Percentiles rank a stretch among this genome's conserved stretches.
These are phyloP conservation scores for Theobroma grandiflorum DNA, from an alignment of 441 rosid species.

Conservation along the genomic window DNA sequence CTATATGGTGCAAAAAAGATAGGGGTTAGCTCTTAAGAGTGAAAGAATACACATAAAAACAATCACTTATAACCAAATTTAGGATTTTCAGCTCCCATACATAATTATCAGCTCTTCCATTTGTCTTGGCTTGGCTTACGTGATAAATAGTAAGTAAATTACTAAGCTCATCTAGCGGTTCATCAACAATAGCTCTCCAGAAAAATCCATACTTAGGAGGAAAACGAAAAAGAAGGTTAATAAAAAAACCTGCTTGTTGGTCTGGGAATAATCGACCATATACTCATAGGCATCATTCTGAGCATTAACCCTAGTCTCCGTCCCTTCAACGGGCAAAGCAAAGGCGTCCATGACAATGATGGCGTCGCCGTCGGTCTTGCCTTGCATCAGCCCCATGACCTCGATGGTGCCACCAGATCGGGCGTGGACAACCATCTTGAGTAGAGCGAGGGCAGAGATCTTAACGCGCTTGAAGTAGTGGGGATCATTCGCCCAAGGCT, in stretches of 20 bases:
- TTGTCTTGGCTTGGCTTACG: background rate
- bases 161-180: background rate
- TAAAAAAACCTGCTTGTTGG: constrained; percentile 80
- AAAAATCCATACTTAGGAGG: background rate
- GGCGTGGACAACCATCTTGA: constrained; percentile 99
- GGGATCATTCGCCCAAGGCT: constrained; percentile 93
- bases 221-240: background rate
- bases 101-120: background rate
- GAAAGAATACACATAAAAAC: background rate
- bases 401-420: constrained; percentile 99
- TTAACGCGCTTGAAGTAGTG: constrained; percentile 96
- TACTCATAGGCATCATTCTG: constrained; percentile 99
- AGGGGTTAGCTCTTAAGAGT: background rate
- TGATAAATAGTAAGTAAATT: background rate
- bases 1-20: background rate
- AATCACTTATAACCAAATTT: too few relatives aligned
- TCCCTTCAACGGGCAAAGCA: constrained; percentile 97
- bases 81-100: background rate
- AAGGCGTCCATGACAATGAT: constrained; percentile 99
- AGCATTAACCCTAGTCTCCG: constrained; percentile 98
- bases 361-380: constrained; percentile 93
- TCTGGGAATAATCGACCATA: constrained; percentile 96
- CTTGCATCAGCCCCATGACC: constrained; percentile 99
- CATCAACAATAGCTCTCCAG: background rate
- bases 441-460: constrained; percentile 96